These are phyloP conservation scores for Sporisorium iseilematis-ciliati DNA, from an alignment of 1,284 basidiomycete genomes.

Conservation along the genomic window DNA sequence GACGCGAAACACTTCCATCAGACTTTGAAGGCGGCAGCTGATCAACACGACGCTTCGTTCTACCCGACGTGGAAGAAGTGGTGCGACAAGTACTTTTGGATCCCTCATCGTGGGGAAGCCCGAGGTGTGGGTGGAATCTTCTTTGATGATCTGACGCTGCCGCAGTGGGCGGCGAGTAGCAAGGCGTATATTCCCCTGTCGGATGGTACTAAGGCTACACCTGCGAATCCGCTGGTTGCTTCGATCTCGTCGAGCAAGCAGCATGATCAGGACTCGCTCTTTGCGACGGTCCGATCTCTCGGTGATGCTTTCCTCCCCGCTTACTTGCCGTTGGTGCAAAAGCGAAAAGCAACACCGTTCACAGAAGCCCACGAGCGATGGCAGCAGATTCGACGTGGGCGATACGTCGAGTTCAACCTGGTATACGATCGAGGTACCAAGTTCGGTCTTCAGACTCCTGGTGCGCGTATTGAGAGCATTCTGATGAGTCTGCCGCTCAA, in stretches of 20 bases:
- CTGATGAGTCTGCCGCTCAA: conserved; percentile 68
- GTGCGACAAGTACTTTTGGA: conserved; percentile 98
- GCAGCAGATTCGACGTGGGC: conserved; percentile 64
- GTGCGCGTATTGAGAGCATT: conserved; percentile 69
- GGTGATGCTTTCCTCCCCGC: conserved; percentile 68
- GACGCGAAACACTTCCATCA: conserved; percentile 90
- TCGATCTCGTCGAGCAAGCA: conserved; percentile 41
- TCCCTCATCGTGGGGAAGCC: conserved; percentile 89
- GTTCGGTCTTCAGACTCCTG: conserved; percentile 68
- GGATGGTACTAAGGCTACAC: conserved; percentile 49
- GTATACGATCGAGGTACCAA: conserved; percentile 69
- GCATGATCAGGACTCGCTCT: conserved; percentile 64
- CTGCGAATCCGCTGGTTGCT: conserved; percentile 25
- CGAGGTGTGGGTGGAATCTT: conserved; percentile 95
- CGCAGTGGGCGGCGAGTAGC: conserved; percentile 32
- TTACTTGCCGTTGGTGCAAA: conserved; percentile 64
- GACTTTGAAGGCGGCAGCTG: conserved; percentile 82
- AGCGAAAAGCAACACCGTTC: conserved; percentile 56
- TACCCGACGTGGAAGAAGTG: conserved; percentile 90
- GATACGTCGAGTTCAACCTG: conserved; percentile 69
- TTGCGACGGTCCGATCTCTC: conserved; percentile 59
- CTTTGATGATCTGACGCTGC: conserved; percentile 77
- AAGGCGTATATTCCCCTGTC: conserved; percentile 54
- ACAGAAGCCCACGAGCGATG: conserved; percentile 54
- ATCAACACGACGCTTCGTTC: conserved; percentile 78